Percentiles rank a stretch among this genome's conserved stretches.
Conservation (phyloP, 192 early-diverging fungal species). For the Linnemannia schmuckeri region DNA sequence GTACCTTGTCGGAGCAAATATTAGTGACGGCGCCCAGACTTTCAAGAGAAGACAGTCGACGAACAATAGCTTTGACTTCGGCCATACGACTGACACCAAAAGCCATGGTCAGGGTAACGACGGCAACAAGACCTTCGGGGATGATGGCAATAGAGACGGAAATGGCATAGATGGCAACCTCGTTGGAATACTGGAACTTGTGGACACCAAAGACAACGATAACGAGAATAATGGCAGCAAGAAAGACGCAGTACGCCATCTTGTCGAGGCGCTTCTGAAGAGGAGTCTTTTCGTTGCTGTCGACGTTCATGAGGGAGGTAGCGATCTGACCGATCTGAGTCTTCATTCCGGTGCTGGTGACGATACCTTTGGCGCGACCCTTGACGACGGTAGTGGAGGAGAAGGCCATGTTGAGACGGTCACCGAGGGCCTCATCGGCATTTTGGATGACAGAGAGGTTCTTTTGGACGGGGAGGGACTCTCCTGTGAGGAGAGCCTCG, state of each 20-base stretch:
- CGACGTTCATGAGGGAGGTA: slow-evolving; percentile 77
- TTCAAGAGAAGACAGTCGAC: slow-evolving; percentile 90
- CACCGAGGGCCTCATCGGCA: slow-evolving; percentile 79
- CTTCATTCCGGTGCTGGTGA: slow-evolving; percentile 84
- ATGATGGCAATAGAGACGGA: slow-evolving; percentile 94
- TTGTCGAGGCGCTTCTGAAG: slow-evolving; percentile 76
- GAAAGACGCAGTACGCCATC: slow-evolving; percentile 85
- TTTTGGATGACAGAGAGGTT: slow-evolving; percentile 73
- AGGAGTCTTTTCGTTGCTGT: slow-evolving; percentile 68
- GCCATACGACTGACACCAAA: slow-evolving; percentile 92
- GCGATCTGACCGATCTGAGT: slow-evolving; percentile 96
- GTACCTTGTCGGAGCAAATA: slow-evolving; percentile 93
- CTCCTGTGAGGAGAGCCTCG: slow-evolving; percentile 94
- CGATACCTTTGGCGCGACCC: slow-evolving; percentile 92
- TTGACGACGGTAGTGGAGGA: slow-evolving; percentile 90
- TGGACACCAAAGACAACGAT: slow-evolving; percentile 87
- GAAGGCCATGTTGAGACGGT: slow-evolving; percentile 93
- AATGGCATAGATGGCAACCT: slow-evolving; percentile 82
- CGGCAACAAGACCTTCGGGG: slow-evolving; percentile 94
- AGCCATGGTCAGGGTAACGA: slow-evolving; percentile 93
- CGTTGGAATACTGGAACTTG: slow-evolving; percentile 70
- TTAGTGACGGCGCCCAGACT: slow-evolving; percentile 92
- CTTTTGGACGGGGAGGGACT: slow-evolving; percentile 88
- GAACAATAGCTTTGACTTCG: slow-evolving; percentile 87
- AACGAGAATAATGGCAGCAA: slow-evolving; percentile 76